These are phyloP conservation scores for Iris pallida DNA, from an alignment of 116 monocot species.

Conservation along the genomic window DNA sequence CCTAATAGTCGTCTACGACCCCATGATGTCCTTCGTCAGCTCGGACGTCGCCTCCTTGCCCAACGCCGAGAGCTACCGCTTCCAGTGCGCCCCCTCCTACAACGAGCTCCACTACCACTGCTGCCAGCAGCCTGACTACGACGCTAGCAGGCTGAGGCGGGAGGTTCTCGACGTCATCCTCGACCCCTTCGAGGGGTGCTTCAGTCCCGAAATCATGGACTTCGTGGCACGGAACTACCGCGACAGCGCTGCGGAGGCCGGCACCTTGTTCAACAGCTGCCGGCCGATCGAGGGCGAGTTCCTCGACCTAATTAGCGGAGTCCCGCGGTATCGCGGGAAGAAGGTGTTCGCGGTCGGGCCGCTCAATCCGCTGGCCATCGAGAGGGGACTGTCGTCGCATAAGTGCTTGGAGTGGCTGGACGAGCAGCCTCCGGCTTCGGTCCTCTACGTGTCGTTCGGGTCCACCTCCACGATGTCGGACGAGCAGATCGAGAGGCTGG, in stretches of 20 bases:
- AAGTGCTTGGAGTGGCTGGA: no score
- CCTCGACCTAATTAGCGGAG: conserved; percentile 9
- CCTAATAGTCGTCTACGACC: conserved; percentile 23
- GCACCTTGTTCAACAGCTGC: conserved; percentile 22
- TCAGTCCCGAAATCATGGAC: conserved; percentile 7
- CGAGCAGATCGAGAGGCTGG: no score
- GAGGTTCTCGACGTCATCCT: not conserved
- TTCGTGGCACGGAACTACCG: not conserved
- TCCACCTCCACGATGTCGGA: no score
- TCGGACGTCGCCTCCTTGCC: conserved; percentile 2
- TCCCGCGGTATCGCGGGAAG: not conserved
- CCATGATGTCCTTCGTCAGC: conserved; percentile 13
- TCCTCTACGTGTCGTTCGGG: no score
- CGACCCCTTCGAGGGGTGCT: not conserved
- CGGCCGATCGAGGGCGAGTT: conserved; percentile 22
- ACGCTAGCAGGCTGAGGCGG: not conserved
- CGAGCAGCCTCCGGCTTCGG: no score
- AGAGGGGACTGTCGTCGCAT: no score
- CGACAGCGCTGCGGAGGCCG: not conserved
- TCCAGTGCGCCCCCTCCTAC: conserved; percentile 1
- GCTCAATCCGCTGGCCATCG: conserved; percentile 34
- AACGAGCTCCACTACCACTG: conserved; percentile 6
- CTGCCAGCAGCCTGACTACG: not conserved
- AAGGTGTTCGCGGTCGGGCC: conserved; percentile 30
- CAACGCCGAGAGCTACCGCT: conserved; percentile 21